Conservation (phyloP, 306 rosid species). For the Sicyos edulis region DNA sequence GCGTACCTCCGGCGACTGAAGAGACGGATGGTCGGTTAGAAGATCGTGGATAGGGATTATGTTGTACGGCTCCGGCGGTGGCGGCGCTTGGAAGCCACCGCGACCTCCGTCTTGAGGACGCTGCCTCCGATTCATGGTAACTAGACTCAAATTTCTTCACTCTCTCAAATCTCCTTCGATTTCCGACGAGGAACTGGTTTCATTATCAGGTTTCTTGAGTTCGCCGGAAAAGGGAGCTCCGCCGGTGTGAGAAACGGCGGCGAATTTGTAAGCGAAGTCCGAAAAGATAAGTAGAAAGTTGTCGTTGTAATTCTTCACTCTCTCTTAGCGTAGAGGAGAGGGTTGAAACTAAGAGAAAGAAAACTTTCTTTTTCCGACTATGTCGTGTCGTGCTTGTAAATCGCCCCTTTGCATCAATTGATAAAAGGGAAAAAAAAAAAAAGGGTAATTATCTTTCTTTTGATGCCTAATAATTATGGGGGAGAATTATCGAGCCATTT, state of each 20-base stretch:
- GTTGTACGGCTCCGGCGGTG: constrained; percentile 44
- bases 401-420: not conserved
- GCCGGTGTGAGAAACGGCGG: not conserved
- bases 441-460: not conserved
- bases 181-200: not conserved
- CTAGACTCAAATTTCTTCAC: not conserved
- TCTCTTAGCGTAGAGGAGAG: not conserved
- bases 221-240: not conserved
- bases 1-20: constrained; percentile 73
- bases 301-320: not conserved
- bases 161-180: not conserved
- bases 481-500: no score
- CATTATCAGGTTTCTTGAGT: not conserved
- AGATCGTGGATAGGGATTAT: constrained; percentile 82
- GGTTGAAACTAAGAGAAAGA: not conserved
- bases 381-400: not conserved
- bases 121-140: constrained; percentile 23
- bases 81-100: constrained; percentile 11
- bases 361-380: not conserved
- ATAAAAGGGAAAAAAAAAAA: not conserved
- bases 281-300: not conserved
- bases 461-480: no score
- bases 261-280: not conserved
- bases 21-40: constrained; percentile 70
- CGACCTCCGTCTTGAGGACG: constrained; percentile 17